Conservation (phyloP, 768 basidiomycete genomes). For the Termitomyces sp. region DNA sequence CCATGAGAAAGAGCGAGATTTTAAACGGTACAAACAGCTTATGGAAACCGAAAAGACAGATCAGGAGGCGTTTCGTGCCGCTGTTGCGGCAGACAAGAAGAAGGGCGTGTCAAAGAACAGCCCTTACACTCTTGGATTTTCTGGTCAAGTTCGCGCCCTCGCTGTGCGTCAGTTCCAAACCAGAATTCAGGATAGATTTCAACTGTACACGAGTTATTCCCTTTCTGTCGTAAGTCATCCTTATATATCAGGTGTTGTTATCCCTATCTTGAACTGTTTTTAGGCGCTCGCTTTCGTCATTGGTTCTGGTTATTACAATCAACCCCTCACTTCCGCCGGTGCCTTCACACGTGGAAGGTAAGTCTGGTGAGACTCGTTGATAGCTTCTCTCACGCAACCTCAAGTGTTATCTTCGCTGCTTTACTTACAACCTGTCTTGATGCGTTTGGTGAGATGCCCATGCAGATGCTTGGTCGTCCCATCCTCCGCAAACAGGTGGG, state of each 20-base stretch:
- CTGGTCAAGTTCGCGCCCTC: conserved; percentile 66
- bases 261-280: background rate
- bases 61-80: conserved; percentile 71
- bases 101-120: conserved; percentile 71
- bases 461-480: conserved; percentile 77
- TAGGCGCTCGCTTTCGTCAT: conserved; percentile 57
- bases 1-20: conserved; percentile 34
- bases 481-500: conserved; percentile 60
- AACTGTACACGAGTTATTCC: conserved; percentile 64
- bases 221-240: conserved; percentile 47
- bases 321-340: conserved; percentile 68
- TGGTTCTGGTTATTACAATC: conserved; percentile 70
- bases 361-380: background rate
- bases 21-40: conserved; percentile 47
- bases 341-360: conserved; percentile 82
- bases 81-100: conserved; percentile 74
- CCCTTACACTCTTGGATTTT: conserved; percentile 79
- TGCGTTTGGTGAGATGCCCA: conserved; percentile 71
- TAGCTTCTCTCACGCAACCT: background rate
- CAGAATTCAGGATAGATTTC: conserved; percentile 72
- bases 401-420: conserved; percentile 63
- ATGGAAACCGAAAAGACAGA: conserved; percentile 61
- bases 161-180: conserved; percentile 70
- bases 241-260: background rate
- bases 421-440: conserved; percentile 64